Percentiles rank a stretch among this genome's conserved stretches.
Evolutionary conservation across 257 asterid species (phyloP).

Genomic region (Asclepias syriaca): DNA sequence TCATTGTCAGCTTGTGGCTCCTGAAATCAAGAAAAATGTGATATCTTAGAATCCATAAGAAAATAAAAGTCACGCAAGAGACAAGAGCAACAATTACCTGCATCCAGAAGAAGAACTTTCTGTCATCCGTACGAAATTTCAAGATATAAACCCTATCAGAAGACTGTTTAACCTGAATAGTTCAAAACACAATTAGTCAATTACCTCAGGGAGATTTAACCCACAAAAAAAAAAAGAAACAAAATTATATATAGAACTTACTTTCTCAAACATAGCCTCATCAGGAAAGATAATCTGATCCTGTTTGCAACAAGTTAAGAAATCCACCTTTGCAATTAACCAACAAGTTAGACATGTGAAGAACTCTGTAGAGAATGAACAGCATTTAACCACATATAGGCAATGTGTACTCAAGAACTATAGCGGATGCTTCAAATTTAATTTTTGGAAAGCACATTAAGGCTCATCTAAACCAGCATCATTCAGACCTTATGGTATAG

Average conservation of each 20-base stretch:
- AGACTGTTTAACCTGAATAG: conserved; percentile 72
- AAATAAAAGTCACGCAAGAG: no score
- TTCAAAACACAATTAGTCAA: conserved; percentile 15
- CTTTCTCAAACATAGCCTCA: conserved; percentile 89
- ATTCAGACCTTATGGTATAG: not conserved
- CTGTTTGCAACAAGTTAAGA: conserved; percentile 54
- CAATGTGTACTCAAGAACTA: not conserved
- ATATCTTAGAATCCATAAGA: conserved; percentile 4
- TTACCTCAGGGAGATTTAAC: not conserved
- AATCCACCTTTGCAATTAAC: conserved; percentile 19
- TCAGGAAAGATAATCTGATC: conserved; percentile 93
- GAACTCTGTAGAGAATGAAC: not conserved
- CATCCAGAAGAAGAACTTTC: conserved; percentile 96
- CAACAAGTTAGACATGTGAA: conserved; percentile 4
- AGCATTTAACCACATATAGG: no score
- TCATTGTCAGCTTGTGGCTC: conserved; percentile 78
- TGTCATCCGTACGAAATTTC: conserved; percentile 77
- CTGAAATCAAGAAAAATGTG: conserved; percentile 48
- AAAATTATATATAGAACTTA: conserved; percentile 16
- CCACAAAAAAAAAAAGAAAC: not conserved
- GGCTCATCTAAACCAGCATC: not conserved
- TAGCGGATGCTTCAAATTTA: not conserved
- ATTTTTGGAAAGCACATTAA: not conserved
- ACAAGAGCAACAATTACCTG: conserved; percentile 49
- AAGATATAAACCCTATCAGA: conserved; percentile 88